Conservation (phyloP, 768 basidiomycete genomes). For the Rhodotorula toruloides region DNA sequence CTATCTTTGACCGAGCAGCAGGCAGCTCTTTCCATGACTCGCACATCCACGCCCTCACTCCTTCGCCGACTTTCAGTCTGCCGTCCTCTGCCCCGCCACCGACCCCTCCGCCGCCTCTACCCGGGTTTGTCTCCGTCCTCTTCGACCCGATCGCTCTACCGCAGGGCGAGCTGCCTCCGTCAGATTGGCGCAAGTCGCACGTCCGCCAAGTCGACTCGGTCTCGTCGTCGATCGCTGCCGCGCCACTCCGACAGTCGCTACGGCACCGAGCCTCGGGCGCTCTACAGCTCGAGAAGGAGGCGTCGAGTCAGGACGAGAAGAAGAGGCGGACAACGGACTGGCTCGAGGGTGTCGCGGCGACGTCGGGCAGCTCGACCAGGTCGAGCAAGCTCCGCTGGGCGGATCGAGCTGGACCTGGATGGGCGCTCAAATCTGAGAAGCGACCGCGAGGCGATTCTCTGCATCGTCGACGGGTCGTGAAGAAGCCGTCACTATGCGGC, state of each 20-base stretch:
- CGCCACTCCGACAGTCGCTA: background rate
- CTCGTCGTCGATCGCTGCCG: background rate
- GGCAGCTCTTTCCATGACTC: background rate
- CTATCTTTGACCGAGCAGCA: background rate
- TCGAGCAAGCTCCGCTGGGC: background rate
- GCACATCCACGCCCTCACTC: background rate
- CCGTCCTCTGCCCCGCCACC: background rate
- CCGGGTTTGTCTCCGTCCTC: constrained; percentile 3
- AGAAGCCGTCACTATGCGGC: too few species aligned
- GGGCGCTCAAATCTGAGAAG: background rate
- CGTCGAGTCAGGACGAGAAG: constrained; percentile 2
- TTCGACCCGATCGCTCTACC: background rate
- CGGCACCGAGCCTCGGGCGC: background rate
- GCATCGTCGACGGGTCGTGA: background rate
- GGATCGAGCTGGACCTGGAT: background rate
- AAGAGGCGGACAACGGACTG: background rate
- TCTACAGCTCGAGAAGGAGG: constrained; percentile 1
- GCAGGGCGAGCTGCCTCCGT: too few species aligned
- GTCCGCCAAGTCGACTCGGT: background rate
- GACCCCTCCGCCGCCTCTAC: background rate
- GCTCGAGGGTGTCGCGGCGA: background rate
- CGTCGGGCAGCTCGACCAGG: background rate
- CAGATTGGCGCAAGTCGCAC: background rate
- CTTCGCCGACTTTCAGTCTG: background rate
- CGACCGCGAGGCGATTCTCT: background rate